Evolutionary conservation across 106 monocot species (phyloP), one percentile per base, ranked within the genome.

Genomic region (Dioscorea zingiberensis): DNA sequence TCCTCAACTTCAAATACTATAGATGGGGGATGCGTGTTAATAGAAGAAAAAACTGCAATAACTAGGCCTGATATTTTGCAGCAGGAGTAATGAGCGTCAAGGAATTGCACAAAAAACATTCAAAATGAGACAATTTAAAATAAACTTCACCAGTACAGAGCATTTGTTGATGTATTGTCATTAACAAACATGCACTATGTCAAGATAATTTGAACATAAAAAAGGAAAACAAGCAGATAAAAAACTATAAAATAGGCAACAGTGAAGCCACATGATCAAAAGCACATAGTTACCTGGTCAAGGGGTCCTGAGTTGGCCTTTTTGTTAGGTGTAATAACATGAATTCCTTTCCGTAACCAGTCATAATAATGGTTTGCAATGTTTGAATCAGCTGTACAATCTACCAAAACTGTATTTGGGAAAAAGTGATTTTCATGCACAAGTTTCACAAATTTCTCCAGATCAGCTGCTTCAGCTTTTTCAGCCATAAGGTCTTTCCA

Each of bases 271-370:
- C 38, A 38, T 3, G 30, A 30, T 30, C 30, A 30, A 58, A 22
- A 46, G 55, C 22, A 48, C 25, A 27, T 47, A 17, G 2, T 77
- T 89, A 98, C 97, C 75, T 75, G 64, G 47, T 86, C 91, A 80
- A 98, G 97, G 58, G 97, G 97, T 44, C 97, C 97, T 60, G 97
- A 98, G 69, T 93, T 98, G 21, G 97, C 97, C 62, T 93, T 98
- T 81, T 98, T 98, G 77, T 98, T 98, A 62, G 97, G 97, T 24
- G 97, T 98, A 32, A 98, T 75, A 55, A 98, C 92, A 76, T 98
- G 85, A 58, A 98, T 98, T 53, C 97, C 97, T 70, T 88, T 88
- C 53, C 80, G 67, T 28, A 98, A 71, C 97, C 97, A 98, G 66
- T 89, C 89, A 65, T 84, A 86, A 49, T 98, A 98, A 67, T 77